Evolutionary conservation across 2,329 filamentous ascomycete species (phyloP), one percentile per base, ranked within the genome.

Genomic region (Ceratocystis harringtonii): DNA sequence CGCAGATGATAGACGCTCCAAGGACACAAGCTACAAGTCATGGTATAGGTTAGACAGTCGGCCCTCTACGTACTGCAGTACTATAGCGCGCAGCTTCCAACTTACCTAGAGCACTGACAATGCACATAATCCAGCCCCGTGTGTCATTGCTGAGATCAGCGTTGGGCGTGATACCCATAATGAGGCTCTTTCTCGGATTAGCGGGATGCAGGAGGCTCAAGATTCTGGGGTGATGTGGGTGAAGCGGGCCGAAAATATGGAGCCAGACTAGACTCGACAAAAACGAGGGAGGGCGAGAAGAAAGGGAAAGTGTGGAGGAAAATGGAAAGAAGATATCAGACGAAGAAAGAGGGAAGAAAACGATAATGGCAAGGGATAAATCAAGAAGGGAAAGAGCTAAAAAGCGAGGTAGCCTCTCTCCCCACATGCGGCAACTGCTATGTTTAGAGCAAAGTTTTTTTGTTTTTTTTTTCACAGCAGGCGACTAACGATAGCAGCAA

Each of bases 81-180:
- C 36, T 15, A 15, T 5, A 41, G 36, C 12, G 10, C 10, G 8
- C 36, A 41, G 36, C 3, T 4, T 41, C 10, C 36, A 5, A 78
- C 81, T 66, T 71, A 86, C 84, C 84, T 68, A 84, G 76, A 65
- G 91, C 85, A 72, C 91, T 95, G 75, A 92, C 90, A 69, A 91
- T 80, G 72, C 81, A 86, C 88, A 97, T 90, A 70, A 97, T 87
- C 92, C 92, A 97, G 71, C 94, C 92, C 69, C 91, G 84, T 69
- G 87, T 87, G 78, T 97, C 92, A 78, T 92, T 94, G 73, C 85
- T 81, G 69, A 88, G 72, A 70, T 68, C 70, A 65, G 60, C 41
- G 15, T 55, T 28, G 36, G 30, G 17, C 2, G 44, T 25, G n/a
- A 58, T n/a, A 41, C 10, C 15, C 36, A 65, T 58, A 50, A n/a